Evolutionary conservation across 2,329 filamentous ascomycete genomes (phyloP), one percentile per base, ranked within the genome.

Genomic region (Thelonectria blattea): DNA sequence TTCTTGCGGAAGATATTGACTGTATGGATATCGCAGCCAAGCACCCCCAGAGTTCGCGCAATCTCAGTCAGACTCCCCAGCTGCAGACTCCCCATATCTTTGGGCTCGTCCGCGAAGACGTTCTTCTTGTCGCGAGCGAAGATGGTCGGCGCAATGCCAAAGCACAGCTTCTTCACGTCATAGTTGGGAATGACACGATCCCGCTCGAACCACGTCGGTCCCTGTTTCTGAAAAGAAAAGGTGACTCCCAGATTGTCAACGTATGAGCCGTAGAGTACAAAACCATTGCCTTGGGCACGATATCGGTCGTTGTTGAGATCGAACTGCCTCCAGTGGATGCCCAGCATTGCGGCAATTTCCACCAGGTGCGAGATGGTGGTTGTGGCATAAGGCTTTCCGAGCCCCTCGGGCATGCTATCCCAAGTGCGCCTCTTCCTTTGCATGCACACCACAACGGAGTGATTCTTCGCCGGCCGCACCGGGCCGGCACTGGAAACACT

Each of bases 311-410:
- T 64, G 9, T 68, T 71, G 1, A 73, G 68, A 22, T 79, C 75
- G 34, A 80, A 80, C 2, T 73, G 71, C 46, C 73, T 79, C 79
- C 79, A 80, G 53, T 80, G 71, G 5, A 80, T 70, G 4, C 78
- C 75, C 1, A 78, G 57, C 68, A 78, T 72, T 9, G 69, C 73
- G 0, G 73, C 74, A 5, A 77, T 70, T 61, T 77, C 75, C 0
- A 78, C 67, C 1, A 78, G 59, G 49, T 78, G 74, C 8, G 66
- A 73, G 12, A 78, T 74, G 5, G 73, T 76, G 3, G 71, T 76
- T 2, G 69, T 76, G 1, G 75, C 76, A 53, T 74, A 78, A 0
- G 75, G 76, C 3, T 67, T 68, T 2, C 62, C 27, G 30, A 55
- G 52, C 12, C 66, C 65, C 11, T 62, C 63, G 3, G 66, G 66